Conservation (phyloP, 208 protist genomes). For the Angomonas desouzai region DNA sequence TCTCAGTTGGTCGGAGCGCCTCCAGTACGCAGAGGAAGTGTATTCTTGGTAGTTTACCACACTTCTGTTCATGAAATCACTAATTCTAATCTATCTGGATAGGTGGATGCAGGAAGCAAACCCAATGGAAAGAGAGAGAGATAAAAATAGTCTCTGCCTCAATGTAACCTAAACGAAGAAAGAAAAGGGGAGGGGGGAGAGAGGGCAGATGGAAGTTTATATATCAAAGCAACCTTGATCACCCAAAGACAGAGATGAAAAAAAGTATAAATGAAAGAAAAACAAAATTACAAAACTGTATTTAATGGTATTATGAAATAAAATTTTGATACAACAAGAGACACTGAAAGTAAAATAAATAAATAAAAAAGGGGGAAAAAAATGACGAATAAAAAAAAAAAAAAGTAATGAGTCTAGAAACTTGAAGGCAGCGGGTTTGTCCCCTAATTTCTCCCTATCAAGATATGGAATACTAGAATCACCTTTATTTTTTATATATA, state of each 20-base stretch:
- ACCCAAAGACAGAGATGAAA: no score
- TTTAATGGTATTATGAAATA: no score
- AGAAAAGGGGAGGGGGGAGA: no score
- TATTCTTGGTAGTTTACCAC: conserved; percentile 64
- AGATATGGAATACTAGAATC: background rate
- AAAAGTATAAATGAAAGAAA: no score
- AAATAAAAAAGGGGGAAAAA: conserved; percentile 13
- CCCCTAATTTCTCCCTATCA: conserved; percentile 23
- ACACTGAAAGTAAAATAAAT: no score
- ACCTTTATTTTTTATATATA: background rate
- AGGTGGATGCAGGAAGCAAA: no score
- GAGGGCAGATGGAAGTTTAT: no score
- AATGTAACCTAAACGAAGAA: conserved; percentile 4
- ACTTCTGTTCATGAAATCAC: conserved; percentile 45
- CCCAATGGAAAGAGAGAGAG: no score
- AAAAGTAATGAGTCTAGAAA: background rate
- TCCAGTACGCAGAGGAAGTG: conserved; percentile 60
- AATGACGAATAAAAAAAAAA: conserved; percentile 11
- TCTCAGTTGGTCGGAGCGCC: conserved; percentile 68
- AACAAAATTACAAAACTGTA: no score
- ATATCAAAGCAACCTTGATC: no score
- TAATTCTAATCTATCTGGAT: background rate
- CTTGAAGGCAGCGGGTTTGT: conserved; percentile 31
- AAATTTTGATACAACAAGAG: no score
- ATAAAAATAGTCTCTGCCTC: no score